Evolutionary conservation across 1,284 basidiomycete genomes (phyloP), one percentile per base, ranked within the genome.

Genomic region (Microbotryum saponariae): DNA sequence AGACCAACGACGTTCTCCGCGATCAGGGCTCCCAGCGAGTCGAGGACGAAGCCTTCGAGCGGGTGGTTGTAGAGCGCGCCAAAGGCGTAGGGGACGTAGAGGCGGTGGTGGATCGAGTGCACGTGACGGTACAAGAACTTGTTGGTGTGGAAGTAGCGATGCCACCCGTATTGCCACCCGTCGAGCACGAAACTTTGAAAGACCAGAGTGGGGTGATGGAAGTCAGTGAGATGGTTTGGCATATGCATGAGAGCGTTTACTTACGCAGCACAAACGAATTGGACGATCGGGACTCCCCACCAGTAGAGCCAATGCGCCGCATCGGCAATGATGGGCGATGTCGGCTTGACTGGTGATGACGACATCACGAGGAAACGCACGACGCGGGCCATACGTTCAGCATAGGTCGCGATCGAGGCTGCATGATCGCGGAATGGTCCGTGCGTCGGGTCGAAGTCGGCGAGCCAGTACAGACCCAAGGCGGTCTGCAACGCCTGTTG

Each of bases 31-130:
- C 94, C 91, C 31, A 88, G 76, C 3, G 86, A 85, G 76, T 99
- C 96, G 66, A 99, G 82, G 1, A 97, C 69, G 71, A 99, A 86
- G 1, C 93, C 93, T 74, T 99, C 96, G 51, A 98, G 71, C 0
- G 93, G 93, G 74, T 98, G 94, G 76, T 98, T 98, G 81, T 99
- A 99, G 6, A 98, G 81, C 14, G 94, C 89, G 25, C 96, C 96
- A 72, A 89, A 99, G 0, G 94, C 91, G 74, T 97, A 98, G 0
- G 96, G 92, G 10, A 96, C 91, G 75, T 97, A 96, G 16, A 99
- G 85, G 10, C 92, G 83, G 76, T 99, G 96, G 75, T 99, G 96
- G 76, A 88, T 87, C 2, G 90, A 91, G 77, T 99, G 96, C 71
- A 97, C 82, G 63, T 89, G 83, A 70, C 85, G 88, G 79, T 97